phyloP scores from a whole-genome alignment of 139 green algal genomes.

The Asterochloris sp. region DNA sequence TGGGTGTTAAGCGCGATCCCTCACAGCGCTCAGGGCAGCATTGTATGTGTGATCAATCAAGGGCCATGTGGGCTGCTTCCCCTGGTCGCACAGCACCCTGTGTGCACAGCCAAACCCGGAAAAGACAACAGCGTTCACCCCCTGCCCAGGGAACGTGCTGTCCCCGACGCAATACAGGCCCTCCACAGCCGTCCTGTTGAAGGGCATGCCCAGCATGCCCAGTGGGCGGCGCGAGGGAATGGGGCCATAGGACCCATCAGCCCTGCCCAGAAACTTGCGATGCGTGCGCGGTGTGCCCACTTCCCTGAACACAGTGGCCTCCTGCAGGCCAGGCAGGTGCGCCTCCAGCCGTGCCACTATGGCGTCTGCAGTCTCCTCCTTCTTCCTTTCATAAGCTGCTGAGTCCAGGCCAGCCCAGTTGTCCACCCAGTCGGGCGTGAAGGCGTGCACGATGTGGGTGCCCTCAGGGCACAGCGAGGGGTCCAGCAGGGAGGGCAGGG shows the following conservation, averaged over 20 bases:
- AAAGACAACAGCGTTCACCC: constrained; percentile 95
- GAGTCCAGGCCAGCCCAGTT: constrained; percentile 51
- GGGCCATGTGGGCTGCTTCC: constrained; percentile 61
- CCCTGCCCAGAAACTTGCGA: constrained; percentile 80
- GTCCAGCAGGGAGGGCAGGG: constrained; percentile 91
- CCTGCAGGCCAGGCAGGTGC: constrained; percentile 76
- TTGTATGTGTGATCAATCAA: constrained; percentile 65
- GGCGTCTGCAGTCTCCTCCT: constrained; percentile 68
- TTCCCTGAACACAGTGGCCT: constrained; percentile 62
- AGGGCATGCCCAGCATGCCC: constrained; percentile 94
- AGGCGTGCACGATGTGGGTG: constrained; percentile 90
- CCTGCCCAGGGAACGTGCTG: constrained; percentile 91
- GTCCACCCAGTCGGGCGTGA: constrained; percentile 96
- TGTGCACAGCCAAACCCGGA: constrained; percentile 91
- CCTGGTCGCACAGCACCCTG: constrained; percentile 79
- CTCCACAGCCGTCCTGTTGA: constrained; percentile 78
- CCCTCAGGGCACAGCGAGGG: constrained; percentile 68
- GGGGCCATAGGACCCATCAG: constrained; percentile 91
- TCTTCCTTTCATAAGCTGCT: constrained; percentile 68
- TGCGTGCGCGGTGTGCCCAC: constrained; percentile 91
- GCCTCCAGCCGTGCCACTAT: constrained; percentile 80
- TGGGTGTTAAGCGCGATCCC: constrained; percentile 33
- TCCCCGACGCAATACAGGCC: constrained; percentile 96
- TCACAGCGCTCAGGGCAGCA: constrained; percentile 36
- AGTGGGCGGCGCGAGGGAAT: constrained; percentile 81